Percentiles rank a stretch among this genome's conserved stretches.
These are phyloP conservation scores for Pouteria campechiana DNA, from an alignment of 179 eudicot genomes.

Conservation along the genomic window DNA sequence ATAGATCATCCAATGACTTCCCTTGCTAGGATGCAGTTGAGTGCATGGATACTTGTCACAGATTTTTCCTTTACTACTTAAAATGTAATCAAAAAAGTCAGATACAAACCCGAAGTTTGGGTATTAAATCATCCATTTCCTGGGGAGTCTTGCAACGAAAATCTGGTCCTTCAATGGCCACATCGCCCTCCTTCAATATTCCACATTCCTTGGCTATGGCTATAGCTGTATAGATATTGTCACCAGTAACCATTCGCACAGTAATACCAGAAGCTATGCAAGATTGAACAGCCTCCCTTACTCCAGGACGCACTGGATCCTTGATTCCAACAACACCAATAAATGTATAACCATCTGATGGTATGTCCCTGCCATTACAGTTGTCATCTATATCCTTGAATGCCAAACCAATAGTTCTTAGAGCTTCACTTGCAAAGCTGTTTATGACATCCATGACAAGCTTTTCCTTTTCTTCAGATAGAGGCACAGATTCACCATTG, in stretches of 20 bases:
- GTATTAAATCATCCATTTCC: constrained; percentile 48
- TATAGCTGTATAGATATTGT: constrained; percentile 80
- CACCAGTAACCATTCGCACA: constrained; percentile 96
- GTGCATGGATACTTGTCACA: no score
- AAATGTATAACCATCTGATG: constrained; percentile 59
- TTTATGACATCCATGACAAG: constrained; percentile 39
- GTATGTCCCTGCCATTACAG: constrained; percentile 23
- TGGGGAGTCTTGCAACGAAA: constrained; percentile 37
- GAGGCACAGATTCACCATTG: constrained; percentile 31
- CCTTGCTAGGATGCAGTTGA: no score
- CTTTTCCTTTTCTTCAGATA: constrained; percentile 42
- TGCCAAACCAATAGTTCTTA: constrained; percentile 85
- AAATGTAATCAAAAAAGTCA: not conserved
- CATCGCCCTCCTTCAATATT: constrained; percentile 57
- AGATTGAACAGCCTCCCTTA: constrained; percentile 62
- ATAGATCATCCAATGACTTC: no score
- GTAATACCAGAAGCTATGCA: constrained; percentile 84
- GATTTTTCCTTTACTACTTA: no score
- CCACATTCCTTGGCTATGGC: constrained; percentile 97
- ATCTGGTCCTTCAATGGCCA: constrained; percentile 81
- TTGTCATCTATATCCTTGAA: constrained; percentile 42
- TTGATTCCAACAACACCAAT: constrained; percentile 73
- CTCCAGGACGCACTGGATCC: constrained; percentile 84
- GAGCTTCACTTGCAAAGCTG: constrained; percentile 57
- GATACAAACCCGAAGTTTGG: constrained; percentile 55